A percentile compares a stretch with the other conserved stretches of the same genome.
phyloP scores from a whole-genome alignment of 331 rosid species.

The Erythrophleum ivorense region DNA sequence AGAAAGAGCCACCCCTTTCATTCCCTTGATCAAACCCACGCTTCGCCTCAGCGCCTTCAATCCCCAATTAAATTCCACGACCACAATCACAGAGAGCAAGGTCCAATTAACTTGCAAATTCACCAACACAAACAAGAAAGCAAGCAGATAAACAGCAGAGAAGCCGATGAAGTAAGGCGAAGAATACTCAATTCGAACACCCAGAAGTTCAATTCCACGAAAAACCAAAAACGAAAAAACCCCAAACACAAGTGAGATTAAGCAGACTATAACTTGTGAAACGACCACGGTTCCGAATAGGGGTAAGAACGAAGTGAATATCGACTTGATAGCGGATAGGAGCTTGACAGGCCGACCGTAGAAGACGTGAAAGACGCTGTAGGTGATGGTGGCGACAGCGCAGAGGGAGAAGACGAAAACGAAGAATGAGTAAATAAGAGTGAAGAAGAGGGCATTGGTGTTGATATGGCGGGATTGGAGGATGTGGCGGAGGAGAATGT shows the following conservation, averaged over 20 bases:
- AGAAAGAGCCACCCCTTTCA: conserved; percentile 50
- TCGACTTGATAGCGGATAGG: conserved; percentile 53
- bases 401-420: conserved; percentile 47
- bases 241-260: conserved; percentile 9
- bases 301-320: conserved; percentile 51
- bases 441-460: conserved; percentile 26
- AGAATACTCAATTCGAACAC: conserved; percentile 18
- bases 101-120: conserved; percentile 56
- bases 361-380: conserved; percentile 77
- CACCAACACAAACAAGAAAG: conserved; percentile 22
- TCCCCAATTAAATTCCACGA: conserved; percentile 57
- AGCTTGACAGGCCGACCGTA: conserved; percentile 78
- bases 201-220: conserved; percentile 17
- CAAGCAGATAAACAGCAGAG: conserved; percentile 5
- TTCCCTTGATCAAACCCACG: conserved; percentile 46
- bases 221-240: conserved; percentile 16
- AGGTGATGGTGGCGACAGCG: conserved; percentile 65
- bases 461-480: neutral
- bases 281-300: conserved; percentile 46
- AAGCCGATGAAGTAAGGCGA: conserved; percentile 38
- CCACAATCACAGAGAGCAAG: conserved; percentile 47
- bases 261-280: conserved; percentile 36
- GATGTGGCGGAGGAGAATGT: conserved; percentile 39
- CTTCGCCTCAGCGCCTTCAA: conserved; percentile 54
- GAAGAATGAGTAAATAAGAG: conserved; percentile 42